Evolutionary conservation across 1,284 basidiomycete species (phyloP).

Genomic region (Cutaneotrichosporon dermatis): DNA sequence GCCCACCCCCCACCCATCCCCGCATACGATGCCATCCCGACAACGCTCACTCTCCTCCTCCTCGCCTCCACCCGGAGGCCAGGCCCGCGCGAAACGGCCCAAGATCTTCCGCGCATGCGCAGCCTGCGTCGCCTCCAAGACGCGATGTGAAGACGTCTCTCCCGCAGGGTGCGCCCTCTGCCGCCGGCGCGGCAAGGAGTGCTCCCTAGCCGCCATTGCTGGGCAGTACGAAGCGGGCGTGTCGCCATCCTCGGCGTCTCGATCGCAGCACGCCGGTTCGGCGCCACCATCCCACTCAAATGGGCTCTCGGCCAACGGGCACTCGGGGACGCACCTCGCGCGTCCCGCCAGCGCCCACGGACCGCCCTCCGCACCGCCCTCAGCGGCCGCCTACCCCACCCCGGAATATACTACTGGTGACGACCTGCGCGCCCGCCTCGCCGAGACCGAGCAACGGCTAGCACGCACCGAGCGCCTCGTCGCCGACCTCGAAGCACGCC

Average conservation of each 20-base stretch:
- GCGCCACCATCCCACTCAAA: too few species aligned
- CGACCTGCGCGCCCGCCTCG: slow-evolving; percentile 11
- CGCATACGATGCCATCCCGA: too few species aligned
- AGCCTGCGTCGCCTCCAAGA: slow-evolving; percentile 32
- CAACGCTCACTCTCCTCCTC: neutral
- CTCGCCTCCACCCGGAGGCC: too few species aligned
- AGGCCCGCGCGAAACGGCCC: slow-evolving; percentile 15
- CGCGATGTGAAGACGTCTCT: slow-evolving; percentile 32
- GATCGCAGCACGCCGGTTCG: too few species aligned
- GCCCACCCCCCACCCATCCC: too few species aligned
- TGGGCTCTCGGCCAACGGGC: too few species aligned
- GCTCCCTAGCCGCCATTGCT: slow-evolving; percentile 22
- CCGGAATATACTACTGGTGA: neutral
- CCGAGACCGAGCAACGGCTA: slow-evolving; percentile 14
- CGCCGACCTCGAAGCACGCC: neutral
- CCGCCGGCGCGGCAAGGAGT: slow-evolving; percentile 24
- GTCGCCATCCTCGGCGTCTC: too few species aligned
- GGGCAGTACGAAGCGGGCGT: slow-evolving; percentile 3
- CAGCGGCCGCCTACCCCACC: neutral
- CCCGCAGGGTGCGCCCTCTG: slow-evolving; percentile 29
- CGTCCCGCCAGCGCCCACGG: too few species aligned
- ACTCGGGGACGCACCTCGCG: too few species aligned
- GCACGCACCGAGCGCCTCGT: slow-evolving; percentile 10
- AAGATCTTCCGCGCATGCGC: slow-evolving; percentile 34
- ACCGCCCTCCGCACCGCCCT: neutral